Conservation (phyloP, 345 rosid genomes). For the Excoecaria cochinchinensis region DNA sequence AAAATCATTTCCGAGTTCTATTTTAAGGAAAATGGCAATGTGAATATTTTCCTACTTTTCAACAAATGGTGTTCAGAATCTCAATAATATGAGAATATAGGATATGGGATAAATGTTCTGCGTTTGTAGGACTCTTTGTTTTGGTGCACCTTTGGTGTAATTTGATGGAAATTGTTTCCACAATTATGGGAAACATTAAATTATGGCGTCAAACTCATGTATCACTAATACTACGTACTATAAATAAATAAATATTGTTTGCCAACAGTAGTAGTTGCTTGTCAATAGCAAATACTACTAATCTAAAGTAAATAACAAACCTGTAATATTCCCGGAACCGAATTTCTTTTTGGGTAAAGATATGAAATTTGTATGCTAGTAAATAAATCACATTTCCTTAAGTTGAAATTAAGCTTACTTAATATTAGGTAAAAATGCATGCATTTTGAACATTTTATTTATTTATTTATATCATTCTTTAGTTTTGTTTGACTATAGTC, state of each 20-base stretch:
- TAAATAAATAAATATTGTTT: neutral
- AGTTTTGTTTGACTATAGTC: neutral
- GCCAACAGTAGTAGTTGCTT: neutral
- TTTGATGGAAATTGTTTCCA: neutral
- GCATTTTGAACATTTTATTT: no score
- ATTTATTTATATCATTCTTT: neutral
- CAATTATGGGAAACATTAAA: neutral
- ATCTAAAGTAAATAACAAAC: neutral
- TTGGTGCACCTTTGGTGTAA: neutral
- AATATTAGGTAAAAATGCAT: no score
- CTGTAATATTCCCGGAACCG: neutral
- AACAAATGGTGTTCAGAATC: neutral
- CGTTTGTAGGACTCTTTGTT: neutral
- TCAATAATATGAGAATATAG: neutral
- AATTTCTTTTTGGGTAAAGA: neutral
- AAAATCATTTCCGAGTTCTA: no score
- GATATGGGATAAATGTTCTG: neutral
- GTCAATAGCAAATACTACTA: neutral
- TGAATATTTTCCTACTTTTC: no score
- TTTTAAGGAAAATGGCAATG: no score
- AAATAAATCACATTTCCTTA: neutral
- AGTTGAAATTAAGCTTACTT: no score
- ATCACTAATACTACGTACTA: neutral
- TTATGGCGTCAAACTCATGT: neutral
- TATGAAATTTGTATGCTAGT: neutral